Percentiles rank a stretch among this genome's conserved stretches.
phyloP scores from a whole-genome alignment of 768 basidiomycete genomes.

The Zangia roseola region DNA sequence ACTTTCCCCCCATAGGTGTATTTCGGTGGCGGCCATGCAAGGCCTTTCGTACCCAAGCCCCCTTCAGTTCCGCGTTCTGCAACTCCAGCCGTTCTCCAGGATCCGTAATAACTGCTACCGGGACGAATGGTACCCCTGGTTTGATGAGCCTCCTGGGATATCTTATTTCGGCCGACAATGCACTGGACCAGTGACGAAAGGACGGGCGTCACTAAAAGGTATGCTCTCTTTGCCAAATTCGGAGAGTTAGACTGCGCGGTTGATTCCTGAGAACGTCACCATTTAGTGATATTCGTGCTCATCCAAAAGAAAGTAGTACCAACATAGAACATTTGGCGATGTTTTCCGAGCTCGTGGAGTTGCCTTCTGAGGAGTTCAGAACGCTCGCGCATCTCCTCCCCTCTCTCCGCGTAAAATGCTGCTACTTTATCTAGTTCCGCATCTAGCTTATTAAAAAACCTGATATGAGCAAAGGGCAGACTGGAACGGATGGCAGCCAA shows the following conservation, averaged over 20 bases:
- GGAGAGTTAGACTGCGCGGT: conserved; percentile 1
- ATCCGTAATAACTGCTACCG: neutral
- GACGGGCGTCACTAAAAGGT: conserved; percentile 1
- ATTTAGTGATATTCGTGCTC: neutral
- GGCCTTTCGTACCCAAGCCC: neutral
- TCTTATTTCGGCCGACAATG: neutral
- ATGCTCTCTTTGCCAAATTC: conserved; percentile 14
- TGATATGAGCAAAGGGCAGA: conserved; percentile 57
- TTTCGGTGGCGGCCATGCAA: no score
- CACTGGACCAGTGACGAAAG: conserved; percentile 6
- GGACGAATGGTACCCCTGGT: neutral
- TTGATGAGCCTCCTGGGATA: neutral
- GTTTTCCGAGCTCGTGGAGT: conserved; percentile 70
- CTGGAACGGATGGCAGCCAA: conserved; percentile 50
- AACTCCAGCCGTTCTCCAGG: neutral
- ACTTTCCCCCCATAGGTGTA: neutral
- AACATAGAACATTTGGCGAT: conserved; percentile 60
- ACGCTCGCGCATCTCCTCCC: conserved; percentile 55
- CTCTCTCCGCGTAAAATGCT: conserved; percentile 73
- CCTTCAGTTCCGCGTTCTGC: neutral
- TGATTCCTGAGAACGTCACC: conserved; percentile 14
- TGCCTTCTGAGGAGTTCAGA: conserved; percentile 58
- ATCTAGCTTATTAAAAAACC: conserved; percentile 80
- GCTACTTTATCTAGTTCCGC: conserved; percentile 82
- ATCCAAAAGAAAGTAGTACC: conserved; percentile 15